These are phyloP conservation scores for Plantago coronopus DNA, from an alignment of 305 asterid species.

Conservation along the genomic window DNA sequence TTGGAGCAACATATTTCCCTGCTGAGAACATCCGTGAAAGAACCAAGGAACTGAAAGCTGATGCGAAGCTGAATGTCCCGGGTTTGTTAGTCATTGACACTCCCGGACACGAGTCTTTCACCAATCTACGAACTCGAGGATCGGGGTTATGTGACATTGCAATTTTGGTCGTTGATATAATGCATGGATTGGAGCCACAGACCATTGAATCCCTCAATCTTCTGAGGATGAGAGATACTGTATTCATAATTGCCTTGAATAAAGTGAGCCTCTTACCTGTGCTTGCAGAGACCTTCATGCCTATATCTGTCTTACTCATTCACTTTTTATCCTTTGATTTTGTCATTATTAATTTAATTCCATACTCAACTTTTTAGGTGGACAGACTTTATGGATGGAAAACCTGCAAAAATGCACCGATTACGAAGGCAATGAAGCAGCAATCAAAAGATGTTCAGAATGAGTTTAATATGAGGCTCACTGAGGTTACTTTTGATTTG, in stretches of 20 bases:
- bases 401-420: constrained; percentile 76
- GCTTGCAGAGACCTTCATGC: constrained; percentile 10
- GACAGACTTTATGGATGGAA: constrained; percentile 94
- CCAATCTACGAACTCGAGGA: constrained; percentile 93
- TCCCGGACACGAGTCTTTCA: constrained; percentile 99
- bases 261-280: constrained; percentile 51
- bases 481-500: constrained; percentile 44
- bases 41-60: constrained; percentile 94
- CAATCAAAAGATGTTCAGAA: constrained; percentile 71
- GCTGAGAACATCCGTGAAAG: constrained; percentile 96
- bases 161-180: constrained; percentile 91
- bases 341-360: constrained; percentile 1
- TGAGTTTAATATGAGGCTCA: constrained; percentile 66
- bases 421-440: constrained; percentile 69
- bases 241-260: constrained; percentile 88
- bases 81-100: constrained; percentile 96
- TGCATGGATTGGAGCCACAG: constrained; percentile 98
- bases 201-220: constrained; percentile 96
- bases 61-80: constrained; percentile 92
- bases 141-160: constrained; percentile 99
- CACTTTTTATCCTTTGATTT: constrained; percentile 10
- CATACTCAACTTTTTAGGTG: constrained; percentile 37
- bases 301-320: constrained; percentile 12
- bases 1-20: constrained; percentile 98
- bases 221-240: constrained; percentile 85